Evolutionary conservation across 495 filamentous ascomycete species (phyloP), one percentile per base, ranked within the genome.

Genomic region (Aspergillus nanangensis): DNA sequence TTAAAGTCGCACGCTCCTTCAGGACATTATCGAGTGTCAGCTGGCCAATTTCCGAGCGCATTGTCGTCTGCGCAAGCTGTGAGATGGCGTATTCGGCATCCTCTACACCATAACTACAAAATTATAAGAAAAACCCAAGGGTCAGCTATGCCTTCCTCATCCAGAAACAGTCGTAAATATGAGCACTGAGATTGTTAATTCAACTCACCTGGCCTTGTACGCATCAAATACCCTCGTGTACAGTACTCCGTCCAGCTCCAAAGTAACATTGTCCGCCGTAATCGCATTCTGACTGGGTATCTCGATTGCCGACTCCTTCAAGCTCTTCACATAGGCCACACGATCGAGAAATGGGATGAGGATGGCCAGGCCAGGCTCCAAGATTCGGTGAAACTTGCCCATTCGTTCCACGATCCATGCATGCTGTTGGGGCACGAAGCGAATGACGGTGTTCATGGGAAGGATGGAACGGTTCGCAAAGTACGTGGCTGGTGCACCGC

Each of bases 321-420:
- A 72, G 52, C 84, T 91, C 77, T 94, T 96, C 47, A 98, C 94
- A 63, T 98, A 98, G 51, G 93, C 86, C 61, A 98, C 96, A 38
- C 91, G 88, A 62, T 98, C 93, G 61, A 98, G 53, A 54, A 98
- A 88, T 1, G 93, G 93, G 23, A 93, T 76, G 50, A 98, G 69
- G 53, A 98, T 79, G 5, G 94, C 90, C 31, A 98, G 70, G 44
- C 93, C 93, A 0, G 93, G 93, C 50, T 96, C 78, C 39, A 98
- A 68, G 52, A 97, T 96, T 19, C 89, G 78, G 69, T 88, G 80
- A 74, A 93, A 98, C 62, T 90, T 92, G 38, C 93, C 93, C 93
- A 98, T 98, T 50, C 93, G 88, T 71, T 98, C 94, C 31, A 98
- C 93, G 47, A 98, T 90, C 94, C 94, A 98, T 72, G 93, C 94